A percentile compares a stretch with the other conserved stretches of the same genome.
Evolutionary conservation across 2,329 filamentous ascomycete species (phyloP).

Genomic region (Neonectria punicea): DNA sequence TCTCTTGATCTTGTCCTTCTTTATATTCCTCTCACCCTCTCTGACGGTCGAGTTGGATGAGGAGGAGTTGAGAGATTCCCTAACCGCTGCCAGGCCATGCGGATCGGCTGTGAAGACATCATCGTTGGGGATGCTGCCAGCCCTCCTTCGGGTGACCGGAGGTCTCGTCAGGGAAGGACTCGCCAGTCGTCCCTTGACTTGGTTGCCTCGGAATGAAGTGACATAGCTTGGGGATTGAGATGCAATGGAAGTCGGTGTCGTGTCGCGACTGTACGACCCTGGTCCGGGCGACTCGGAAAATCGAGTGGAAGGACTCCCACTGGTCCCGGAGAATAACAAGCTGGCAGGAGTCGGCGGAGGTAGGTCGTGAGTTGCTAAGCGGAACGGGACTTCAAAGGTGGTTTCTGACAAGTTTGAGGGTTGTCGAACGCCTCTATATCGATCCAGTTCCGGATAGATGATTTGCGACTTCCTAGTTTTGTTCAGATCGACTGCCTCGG

Average conservation of each 20-base stretch:
- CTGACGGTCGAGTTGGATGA: conserved; percentile 77
- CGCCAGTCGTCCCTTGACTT: conserved; percentile 61
- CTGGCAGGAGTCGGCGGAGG: conserved; percentile 70
- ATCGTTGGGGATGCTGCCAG: conserved; percentile 65
- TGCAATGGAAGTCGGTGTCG: conserved; percentile 81
- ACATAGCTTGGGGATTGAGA: conserved; percentile 76
- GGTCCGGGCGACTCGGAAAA: conserved; percentile 79
- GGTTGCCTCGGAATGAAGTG: conserved; percentile 57
- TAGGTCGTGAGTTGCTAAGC: conserved; percentile 70
- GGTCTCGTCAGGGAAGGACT: conserved; percentile 68
- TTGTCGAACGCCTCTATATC: conserved; percentile 63
- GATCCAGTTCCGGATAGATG: conserved; percentile 70
- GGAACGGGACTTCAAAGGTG: conserved; percentile 62
- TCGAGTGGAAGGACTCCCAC: conserved; percentile 78
- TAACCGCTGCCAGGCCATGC: conserved; percentile 71
- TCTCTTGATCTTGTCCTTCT: conserved; percentile 55
- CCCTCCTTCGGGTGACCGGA: conserved; percentile 68
- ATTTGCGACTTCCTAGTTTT: conserved; percentile 55
- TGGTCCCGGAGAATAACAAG: conserved; percentile 69
- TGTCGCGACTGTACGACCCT: conserved; percentile 78
- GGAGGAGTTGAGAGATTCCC: conserved; percentile 77
- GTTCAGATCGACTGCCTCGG: conserved; percentile 55
- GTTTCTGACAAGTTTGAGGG: conserved; percentile 48
- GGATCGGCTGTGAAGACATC: conserved; percentile 59
- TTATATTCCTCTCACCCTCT: conserved; percentile 55